These are phyloP conservation scores for Zygosaccharomyces siamensis DNA, from an alignment of 805 yeast species.

Conservation along the genomic window DNA sequence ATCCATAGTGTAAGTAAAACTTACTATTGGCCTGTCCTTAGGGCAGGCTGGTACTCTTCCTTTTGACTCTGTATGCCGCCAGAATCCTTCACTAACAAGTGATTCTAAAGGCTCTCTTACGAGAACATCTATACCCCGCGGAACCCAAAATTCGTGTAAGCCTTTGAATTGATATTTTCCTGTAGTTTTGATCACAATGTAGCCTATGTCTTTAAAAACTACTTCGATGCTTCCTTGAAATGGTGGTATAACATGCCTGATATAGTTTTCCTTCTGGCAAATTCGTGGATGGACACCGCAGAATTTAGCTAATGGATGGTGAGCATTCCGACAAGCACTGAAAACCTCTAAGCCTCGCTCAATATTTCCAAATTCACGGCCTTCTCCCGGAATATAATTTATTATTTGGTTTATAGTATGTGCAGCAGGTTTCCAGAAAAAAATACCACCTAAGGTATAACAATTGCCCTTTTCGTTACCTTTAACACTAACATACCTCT, in stretches of 20 bases:
- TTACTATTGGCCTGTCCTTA: constrained; percentile 24
- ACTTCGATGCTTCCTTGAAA: constrained; percentile 63
- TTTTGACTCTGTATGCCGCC: constrained; percentile 37
- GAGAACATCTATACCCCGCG: constrained; percentile 49
- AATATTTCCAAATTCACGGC: constrained; percentile 32
- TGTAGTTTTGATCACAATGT: constrained; percentile 54
- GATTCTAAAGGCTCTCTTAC: constrained; percentile 48
- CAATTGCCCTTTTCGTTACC: constrained; percentile 39
- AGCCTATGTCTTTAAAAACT: constrained; percentile 62
- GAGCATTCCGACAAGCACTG: constrained; percentile 18
- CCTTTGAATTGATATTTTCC: constrained; percentile 39
- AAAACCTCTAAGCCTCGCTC: constrained; percentile 35
- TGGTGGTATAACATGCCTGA: constrained; percentile 59
- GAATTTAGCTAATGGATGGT: constrained; percentile 32
- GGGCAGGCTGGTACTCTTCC: constrained; percentile 26
- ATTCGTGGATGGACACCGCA: constrained; percentile 21
- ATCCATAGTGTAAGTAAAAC: constrained; percentile 28
- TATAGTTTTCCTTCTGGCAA: constrained; percentile 27
- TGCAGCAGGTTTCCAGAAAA: constrained; percentile 52
- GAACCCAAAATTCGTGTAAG: constrained; percentile 48
- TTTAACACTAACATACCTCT: constrained; percentile 35
- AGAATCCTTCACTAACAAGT: constrained; percentile 21
- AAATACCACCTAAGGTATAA: constrained; percentile 56
- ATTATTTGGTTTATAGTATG: constrained; percentile 46
- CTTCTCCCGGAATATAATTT: constrained; percentile 41